Base-by-base conservation (phyloP, 1,284 basidiomycete species). In the Malassezia furfur region DNA sequence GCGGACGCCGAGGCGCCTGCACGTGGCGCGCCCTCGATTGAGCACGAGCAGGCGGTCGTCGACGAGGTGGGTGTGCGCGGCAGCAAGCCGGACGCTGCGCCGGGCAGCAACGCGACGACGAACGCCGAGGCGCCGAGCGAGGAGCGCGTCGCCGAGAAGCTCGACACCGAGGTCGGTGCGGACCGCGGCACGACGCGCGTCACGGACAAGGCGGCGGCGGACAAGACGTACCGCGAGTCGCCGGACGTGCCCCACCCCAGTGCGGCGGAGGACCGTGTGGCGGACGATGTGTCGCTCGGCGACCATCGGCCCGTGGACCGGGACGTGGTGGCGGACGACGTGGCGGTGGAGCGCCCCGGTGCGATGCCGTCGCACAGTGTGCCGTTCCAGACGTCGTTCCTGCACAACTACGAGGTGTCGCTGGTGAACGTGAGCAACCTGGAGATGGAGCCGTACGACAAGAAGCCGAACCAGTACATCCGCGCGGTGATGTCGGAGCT, bases 401-500 rank as follows among this genome's bases (percentile, higher is more conserved):
- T 98, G 28, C 88, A 91, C 76, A 82, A 87, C 28, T 87, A 89
- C 70, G 80, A 84, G 39, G 83, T 98, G 57, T 96, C 93, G 2
- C 82, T 98, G 59, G 91, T 90, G 57, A 85, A 88, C 64, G 87
- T 96, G 43, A 83, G 85, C 44, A 96, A 96, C 91, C 57, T 77
- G 76, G 37, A 86, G 84, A 10, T 83, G 43, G 56, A 86, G 60
- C 84, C 89, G 0, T 93, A 87, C 79, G 85, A 88, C 79, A 90
- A 91, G 76, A 66, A 66, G 50, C 87, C 93, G 48, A 65, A 65
- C 50, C 63, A 66, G 49, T 86, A 94, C 75, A 86, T 93, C 60
- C 86, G 90, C 32, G 93, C 93, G 2, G 87, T 96, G 78, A 93
- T 91, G 84, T 85, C 86, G 50, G 93, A 96, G 78, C 88, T 98